Conservation (phyloP, 2,329 filamentous ascomycete genomes). For the Cytospora mali region DNA sequence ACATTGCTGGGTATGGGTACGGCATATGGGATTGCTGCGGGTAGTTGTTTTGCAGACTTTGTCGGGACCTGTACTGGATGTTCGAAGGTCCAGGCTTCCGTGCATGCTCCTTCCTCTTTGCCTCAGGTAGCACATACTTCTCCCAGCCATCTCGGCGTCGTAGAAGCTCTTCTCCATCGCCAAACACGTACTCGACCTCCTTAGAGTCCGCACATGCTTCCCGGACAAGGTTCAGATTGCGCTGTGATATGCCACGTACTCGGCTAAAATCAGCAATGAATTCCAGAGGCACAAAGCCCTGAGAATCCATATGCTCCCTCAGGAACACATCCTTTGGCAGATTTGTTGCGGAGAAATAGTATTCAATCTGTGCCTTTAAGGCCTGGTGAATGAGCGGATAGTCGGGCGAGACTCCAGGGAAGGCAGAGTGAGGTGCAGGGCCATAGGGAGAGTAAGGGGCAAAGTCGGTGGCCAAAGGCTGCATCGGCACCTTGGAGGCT, state of each 20-base stretch:
- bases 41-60: constrained; percentile 32
- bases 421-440: constrained; percentile 57
- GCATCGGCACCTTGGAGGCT: constrained; percentile 32
- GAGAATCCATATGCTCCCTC: constrained; percentile 88
- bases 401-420: constrained; percentile 37
- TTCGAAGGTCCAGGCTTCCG: constrained; percentile 69
- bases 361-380: constrained; percentile 67
- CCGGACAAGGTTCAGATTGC: constrained; percentile 73
- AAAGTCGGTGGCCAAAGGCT: constrained; percentile 40
- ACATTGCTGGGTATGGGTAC: constrained; percentile 35
- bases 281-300: constrained; percentile 83
- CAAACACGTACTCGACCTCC: constrained; percentile 72
- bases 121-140: constrained; percentile 73
- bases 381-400: constrained; percentile 39
- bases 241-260: constrained; percentile 67
- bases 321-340: constrained; percentile 91
- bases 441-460: constrained; percentile 44
- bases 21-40: constrained; percentile 32
- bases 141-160: constrained; percentile 77
- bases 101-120: constrained; percentile 71
- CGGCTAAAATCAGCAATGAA: constrained; percentile 87
- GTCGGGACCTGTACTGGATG: constrained; percentile 36
- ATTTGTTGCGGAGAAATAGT: constrained; percentile 97
- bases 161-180: constrained; percentile 79
- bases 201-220: constrained; percentile 73